These are phyloP conservation scores for Kluyveromyces sp. DNA, from an alignment of 1,139 yeast genomes.

Conservation along the genomic window DNA sequence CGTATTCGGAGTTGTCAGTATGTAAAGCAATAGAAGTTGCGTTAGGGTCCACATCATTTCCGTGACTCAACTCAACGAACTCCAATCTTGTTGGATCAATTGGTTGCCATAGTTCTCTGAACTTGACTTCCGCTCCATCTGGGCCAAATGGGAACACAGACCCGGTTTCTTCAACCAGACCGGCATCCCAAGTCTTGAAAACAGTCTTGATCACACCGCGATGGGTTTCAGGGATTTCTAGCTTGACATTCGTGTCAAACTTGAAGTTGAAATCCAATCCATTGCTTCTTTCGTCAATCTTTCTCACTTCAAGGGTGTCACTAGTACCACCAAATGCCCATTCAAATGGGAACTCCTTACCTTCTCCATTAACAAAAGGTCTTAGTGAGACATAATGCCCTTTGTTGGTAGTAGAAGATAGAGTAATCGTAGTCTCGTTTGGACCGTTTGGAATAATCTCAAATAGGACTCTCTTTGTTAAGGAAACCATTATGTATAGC, in stretches of 20 bases:
- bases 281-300: slow-evolving; percentile 12
- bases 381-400: slow-evolving; percentile 32
- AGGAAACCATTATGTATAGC: slow-evolving; percentile 20
- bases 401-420: slow-evolving; percentile 25
- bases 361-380: slow-evolving; percentile 25
- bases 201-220: slow-evolving; percentile 23
- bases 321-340: slow-evolving; percentile 37
- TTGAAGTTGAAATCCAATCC: slow-evolving; percentile 24
- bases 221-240: slow-evolving; percentile 22
- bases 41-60: slow-evolving; percentile 8
- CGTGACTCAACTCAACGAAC: slow-evolving; percentile 13
- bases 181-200: slow-evolving; percentile 29
- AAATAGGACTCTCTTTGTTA: slow-evolving; percentile 26
- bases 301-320: slow-evolving; percentile 15
- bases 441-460: slow-evolving; percentile 22
- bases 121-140: slow-evolving; percentile 21
- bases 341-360: slow-evolving; percentile 33
- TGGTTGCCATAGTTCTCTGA: slow-evolving; percentile 31
- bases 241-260: slow-evolving; percentile 25
- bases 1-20: slow-evolving; percentile 22
- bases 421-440: slow-evolving; percentile 26
- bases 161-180: slow-evolving; percentile 28
- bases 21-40: slow-evolving; percentile 33
- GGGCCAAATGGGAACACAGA: slow-evolving; percentile 25
- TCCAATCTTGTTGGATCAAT: slow-evolving; percentile 21